Evolutionary conservation across 2,329 filamentous ascomycete species (phyloP), one percentile per base, ranked within the genome.

Genomic region (Xylariaceae sp.): DNA sequence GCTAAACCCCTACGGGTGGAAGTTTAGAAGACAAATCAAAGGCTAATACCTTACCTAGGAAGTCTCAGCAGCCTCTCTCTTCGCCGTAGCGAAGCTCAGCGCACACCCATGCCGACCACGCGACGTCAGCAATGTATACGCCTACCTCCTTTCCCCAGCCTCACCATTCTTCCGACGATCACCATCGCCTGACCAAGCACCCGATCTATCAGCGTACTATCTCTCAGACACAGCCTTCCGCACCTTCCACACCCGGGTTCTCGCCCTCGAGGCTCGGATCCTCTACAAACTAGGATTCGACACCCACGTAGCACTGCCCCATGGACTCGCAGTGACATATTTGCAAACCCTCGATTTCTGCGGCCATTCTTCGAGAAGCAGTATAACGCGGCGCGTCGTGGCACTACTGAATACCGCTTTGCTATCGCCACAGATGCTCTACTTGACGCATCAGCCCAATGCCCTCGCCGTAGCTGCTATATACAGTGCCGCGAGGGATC

Each of bases 381-480:
- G 71, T 6, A 76, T 95, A 2, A 81, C 88, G 1, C 76, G 78
- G 48, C 80, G 84, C 39, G 82, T 86, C 0, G 76, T 96, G 41
- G 84, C 85, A 47, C 86, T 96, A 65, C 78, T 97, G n/a, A 97
- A 96, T 68, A 84, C 89, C 7, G 87, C 89, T 2, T 75, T 99
- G 11, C 73, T 97, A 33, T 94, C 88, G 42, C 92, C 94, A 9
- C 93, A 97, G 71, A 76, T 95, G 66, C 75, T 97, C 13, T 97
- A 95, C 69, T 75, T 96, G 28, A 97, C 94, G 2, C 92, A 97
- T 66, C 94, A 97, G 68, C 93, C 94, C 1, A 82, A 88, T 56
- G 83, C 86, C 19, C 76, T 99, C 10, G 93, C 94, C 5, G 90
- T 90, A 2, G 89, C 92, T 1, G 90, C 92, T 1, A 88, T 97